Percentiles rank a stretch among this genome's conserved stretches.
These are phyloP conservation scores for Plectosphaerella cucumerina DNA, from an alignment of 2,329 filamentous ascomycete genomes.

Conservation along the genomic window DNA sequence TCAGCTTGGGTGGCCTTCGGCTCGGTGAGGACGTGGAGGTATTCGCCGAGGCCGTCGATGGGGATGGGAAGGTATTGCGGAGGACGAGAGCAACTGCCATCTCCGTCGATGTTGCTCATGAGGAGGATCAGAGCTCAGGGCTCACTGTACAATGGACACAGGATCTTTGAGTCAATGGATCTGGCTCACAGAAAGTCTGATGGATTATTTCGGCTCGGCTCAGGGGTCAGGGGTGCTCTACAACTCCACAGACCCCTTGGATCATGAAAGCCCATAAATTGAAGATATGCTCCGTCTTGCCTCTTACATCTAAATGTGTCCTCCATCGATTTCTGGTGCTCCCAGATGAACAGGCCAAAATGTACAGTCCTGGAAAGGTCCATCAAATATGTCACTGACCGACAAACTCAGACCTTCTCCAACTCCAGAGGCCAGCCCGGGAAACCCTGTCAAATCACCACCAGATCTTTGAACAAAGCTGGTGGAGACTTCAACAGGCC, in stretches of 20 bases:
- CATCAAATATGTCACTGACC: neutral
- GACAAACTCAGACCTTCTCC: neutral
- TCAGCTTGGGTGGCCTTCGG: constrained; percentile 20
- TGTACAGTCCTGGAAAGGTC: neutral
- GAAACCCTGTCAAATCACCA: neutral
- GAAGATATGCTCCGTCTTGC: too few species aligned
- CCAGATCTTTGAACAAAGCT: neutral
- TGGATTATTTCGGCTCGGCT: too few species aligned
- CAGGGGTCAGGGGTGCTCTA: too few species aligned
- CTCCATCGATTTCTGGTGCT: neutral
- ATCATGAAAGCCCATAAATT: too few species aligned
- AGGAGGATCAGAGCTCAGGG: neutral
- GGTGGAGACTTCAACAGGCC: neutral
- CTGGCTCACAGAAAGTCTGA: too few species aligned
- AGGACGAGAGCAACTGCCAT: neutral
- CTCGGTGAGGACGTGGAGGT: neutral
- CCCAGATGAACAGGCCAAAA: neutral
- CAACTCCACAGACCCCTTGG: too few species aligned
- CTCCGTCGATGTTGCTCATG: neutral
- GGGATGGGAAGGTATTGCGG: neutral
- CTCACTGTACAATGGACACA: neutral
- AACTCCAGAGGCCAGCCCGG: neutral
- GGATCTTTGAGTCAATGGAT: neutral
- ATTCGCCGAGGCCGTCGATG: neutral
- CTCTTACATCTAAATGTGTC: neutral